Conservation (phyloP, 441 rosid species). For the Euphorbia neoarborescens region DNA sequence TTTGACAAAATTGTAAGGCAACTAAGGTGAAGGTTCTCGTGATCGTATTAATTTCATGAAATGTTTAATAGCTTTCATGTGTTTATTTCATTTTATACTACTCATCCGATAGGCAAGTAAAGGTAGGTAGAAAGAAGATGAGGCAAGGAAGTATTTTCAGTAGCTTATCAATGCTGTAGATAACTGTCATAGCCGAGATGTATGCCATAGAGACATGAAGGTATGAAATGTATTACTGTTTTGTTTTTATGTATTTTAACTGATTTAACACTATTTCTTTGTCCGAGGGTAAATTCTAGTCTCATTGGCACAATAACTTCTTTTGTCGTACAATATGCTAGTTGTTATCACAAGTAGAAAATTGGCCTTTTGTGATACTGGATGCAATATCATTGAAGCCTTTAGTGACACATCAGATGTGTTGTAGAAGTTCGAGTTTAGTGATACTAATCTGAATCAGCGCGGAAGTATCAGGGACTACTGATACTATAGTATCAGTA, state of each 20-base stretch:
- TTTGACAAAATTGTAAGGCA: constrained; percentile 86
- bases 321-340: constrained; percentile 4
- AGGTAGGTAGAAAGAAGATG: constrained; percentile 91
- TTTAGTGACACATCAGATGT: too few species aligned
- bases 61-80: not conserved
- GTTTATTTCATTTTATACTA: constrained; percentile 8
- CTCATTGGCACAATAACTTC: not conserved
- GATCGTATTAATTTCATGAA: constrained; percentile 5
- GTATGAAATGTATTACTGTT: constrained; percentile 27
- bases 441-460: too few species aligned
- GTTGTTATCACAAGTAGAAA: too few species aligned
- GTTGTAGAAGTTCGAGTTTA: too few species aligned
- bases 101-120: constrained; percentile 60
- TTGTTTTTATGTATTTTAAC: not conserved
- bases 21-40: not conserved
- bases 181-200: constrained; percentile 93
- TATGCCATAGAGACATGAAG: constrained; percentile 89
- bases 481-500: too few species aligned
- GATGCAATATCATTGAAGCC: too few species aligned
- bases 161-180: constrained; percentile 95
- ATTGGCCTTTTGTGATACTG: too few species aligned
- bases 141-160: constrained; percentile 87
- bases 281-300: not conserved
- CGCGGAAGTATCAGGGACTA: too few species aligned
- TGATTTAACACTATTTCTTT: not conserved